Evolutionary conservation across 345 rosid species (phyloP), one percentile per base, ranked within the genome.

Genomic region (Capsella bursapastoris): DNA sequence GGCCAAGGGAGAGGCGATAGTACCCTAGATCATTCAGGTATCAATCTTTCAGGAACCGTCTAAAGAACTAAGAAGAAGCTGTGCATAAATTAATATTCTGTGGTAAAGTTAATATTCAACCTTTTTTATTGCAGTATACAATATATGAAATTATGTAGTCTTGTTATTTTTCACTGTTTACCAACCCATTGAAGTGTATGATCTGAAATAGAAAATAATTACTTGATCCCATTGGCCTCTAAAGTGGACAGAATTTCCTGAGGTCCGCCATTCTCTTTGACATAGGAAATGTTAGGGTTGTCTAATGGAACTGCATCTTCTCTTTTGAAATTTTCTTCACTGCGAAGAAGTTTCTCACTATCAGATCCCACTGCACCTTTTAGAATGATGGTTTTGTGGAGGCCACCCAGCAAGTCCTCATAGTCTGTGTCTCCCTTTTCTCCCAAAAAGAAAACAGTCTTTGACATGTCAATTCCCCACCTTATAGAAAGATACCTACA

Each of bases 381-480:
- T 61, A 93, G 74, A 51, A 91, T 72, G 50, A 89, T 28, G 52
- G 87, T 84, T 79, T 82, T 89, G 81, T 89, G 92, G 68, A 88
- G 91, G 57, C 98, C 94, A 40, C 84, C 87, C 34, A 89, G 34
- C 70, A 89, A 82, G 70, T 80, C 86, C 67, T 89, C 92, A 41
- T 84, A 82, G 83, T 91, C 98, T 6, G 96, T 89, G 68, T 93
- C 98, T 60, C 98, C 96, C 72, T 59, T 83, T 67, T 85, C 97
- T 15, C 98, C 97, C 78, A 85, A 78, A 72, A 93, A 86, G 55
- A 89, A 75, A 13, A 86, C 84, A 66, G 84, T 71, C 69, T 81
- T 89, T 0, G 92, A 75, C 43, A 86, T 82, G 72, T 88, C 94
- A 43, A 87, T 82, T 69, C 89, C 96, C 98, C 98, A 89, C 68